phyloP scores from a whole-genome alignment of 2,329 filamentous ascomycete genomes.

The Emmonsia crescens region DNA sequence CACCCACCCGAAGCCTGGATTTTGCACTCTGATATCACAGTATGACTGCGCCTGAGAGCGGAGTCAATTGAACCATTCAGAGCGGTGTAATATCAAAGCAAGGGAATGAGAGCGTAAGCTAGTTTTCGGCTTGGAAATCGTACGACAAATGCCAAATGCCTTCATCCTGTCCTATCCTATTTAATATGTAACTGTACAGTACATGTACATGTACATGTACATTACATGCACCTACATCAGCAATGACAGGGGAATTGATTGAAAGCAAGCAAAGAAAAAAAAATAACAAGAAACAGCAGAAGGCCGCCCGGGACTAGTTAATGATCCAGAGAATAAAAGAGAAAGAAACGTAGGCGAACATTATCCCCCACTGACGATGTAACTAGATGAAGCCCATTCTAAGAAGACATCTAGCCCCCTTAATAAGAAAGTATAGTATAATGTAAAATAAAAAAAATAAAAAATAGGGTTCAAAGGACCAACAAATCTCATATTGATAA shows the following conservation, averaged over 20 bases:
- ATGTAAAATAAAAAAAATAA: no score
- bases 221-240: no score
- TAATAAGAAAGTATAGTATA: not conserved
- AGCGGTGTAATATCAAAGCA: not conserved
- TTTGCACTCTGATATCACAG: no score
- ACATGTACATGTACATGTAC: no score
- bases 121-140: not conserved
- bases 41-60: not conserved
- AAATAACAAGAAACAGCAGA: not conserved
- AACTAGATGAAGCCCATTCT: no score
- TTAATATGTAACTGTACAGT: no score
- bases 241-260: not conserved
- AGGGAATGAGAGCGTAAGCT: not conserved
- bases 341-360: not conserved
- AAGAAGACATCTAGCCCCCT: no score
- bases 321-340: not conserved
- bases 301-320: not conserved
- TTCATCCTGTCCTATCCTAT: no score
- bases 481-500: no score
- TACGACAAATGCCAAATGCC: not conserved
- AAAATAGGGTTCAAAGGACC: no score
- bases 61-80: not conserved
- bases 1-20: no score
- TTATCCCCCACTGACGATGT: no score
- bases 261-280: not conserved